Evolutionary conservation across 2,329 filamentous ascomycete species (phyloP).

Genomic region (Emmonsia crescens): DNA sequence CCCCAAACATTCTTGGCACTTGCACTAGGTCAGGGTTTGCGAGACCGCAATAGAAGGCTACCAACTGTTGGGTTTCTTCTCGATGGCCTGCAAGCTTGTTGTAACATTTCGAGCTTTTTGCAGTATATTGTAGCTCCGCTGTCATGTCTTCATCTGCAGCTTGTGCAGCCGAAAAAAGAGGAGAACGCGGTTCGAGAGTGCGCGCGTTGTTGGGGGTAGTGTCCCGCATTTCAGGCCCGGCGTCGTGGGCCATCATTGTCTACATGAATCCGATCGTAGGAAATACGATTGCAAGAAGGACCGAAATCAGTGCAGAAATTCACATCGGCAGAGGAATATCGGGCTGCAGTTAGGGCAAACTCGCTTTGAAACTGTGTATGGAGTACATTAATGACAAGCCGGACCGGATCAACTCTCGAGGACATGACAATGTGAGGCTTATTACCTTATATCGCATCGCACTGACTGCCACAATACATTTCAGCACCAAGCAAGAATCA

Average conservation of each 20-base stretch:
- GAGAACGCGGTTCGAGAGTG: too few species aligned
- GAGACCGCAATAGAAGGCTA: not conserved
- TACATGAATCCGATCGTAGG: not conserved
- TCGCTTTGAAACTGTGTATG: not conserved
- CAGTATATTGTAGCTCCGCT: too few species aligned
- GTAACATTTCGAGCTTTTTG: too few species aligned
- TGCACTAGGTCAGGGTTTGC: not conserved
- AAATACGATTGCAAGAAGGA: not conserved
- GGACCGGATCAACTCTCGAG: not conserved
- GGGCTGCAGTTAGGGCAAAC: not conserved
- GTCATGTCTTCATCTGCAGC: too few species aligned
- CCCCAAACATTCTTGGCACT: not conserved
- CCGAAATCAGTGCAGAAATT: not conserved
- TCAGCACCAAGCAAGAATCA: too few species aligned
- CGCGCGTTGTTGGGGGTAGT: too few species aligned
- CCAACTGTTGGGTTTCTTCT: too few species aligned
- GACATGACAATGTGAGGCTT: too few species aligned
- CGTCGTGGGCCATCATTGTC: not conserved
- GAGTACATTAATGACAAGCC: not conserved
- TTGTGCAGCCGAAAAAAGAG: too few species aligned
- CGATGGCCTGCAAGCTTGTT: too few species aligned
- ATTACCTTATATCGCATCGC: too few species aligned
- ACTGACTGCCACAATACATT: too few species aligned
- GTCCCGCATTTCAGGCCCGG: not conserved
- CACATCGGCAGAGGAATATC: not conserved